Base-by-base conservation (phyloP, 176 grass and related monocot species). In the Triticum turgidum region DNA sequence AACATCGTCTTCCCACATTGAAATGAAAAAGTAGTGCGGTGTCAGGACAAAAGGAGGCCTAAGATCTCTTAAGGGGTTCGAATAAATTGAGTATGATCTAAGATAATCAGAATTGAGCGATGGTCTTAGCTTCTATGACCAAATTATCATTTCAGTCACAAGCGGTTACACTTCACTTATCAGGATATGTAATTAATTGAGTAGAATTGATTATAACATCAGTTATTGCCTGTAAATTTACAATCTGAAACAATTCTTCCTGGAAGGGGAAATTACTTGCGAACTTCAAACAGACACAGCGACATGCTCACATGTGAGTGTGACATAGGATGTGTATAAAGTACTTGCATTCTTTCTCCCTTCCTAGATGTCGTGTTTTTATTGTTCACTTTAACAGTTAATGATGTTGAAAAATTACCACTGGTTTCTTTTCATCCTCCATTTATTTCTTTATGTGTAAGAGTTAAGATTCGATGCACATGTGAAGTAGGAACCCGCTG, bases 381-480 rank as follows among this genome's bases (percentile, higher is more conserved):
- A 10, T 44, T n/a, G 1, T 41, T 38, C 51, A 24, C 17, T 67
- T 68, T 1, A 21, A 58, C 29, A 61, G 3, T 69, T 68, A 3
- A 20, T 67, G n/a, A 59, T 38, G 4, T 51, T 62, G 0, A 54
- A 89, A 27, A 29, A 1, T n/a, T 74, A 17, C 13, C 65, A 45
- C 2, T 51, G 22, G 42, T 33, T 66, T 22, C 5, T 7, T 66
- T 76, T 65, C 25, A 56, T 24, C 25, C 41, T 73, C 30, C 14
- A 56, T 86, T 64, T 68, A 77, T 69, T 65, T 11, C 3, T 86
- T 61, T 78, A 35, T 41, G 2, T 73, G 45, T 47, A 82, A 62
- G 45, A 38, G 24, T 18, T 80, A 24, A 65, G 54, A 71, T 64
- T 80, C 2, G 52, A 65, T 80, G 44, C 9, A 58, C 20, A 65